Conservation (phyloP, 2,329 filamentous ascomycete genomes). For the Chaetomium sp. region DNA sequence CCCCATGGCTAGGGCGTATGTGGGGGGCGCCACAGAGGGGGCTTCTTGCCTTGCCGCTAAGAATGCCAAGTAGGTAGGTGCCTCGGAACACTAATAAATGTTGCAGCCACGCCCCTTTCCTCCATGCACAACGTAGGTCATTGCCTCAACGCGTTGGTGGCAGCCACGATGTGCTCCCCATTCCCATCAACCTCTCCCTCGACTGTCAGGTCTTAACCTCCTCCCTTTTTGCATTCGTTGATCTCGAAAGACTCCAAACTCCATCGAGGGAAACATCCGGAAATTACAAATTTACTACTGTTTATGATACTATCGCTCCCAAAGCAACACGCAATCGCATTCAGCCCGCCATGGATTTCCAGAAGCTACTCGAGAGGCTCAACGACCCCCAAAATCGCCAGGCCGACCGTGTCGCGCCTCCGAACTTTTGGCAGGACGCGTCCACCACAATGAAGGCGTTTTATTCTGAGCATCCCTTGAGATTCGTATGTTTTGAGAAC, state of each 20-base stretch:
- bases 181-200: not conserved
- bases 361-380: too few species aligned
- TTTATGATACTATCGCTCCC: not conserved
- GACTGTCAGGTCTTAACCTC: not conserved
- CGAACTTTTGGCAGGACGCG: constrained; percentile 60
- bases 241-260: not conserved
- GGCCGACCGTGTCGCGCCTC: constrained; percentile 58
- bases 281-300: not conserved
- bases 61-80: not conserved
- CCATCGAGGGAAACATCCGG: not conserved
- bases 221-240: not conserved
- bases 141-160: not conserved
- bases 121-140: not conserved
- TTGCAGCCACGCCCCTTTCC: not conserved
- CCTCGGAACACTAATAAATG: too few species aligned
- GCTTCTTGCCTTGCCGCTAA: not conserved
- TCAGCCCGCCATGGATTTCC: constrained; percentile 4
- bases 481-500: constrained; percentile 59
- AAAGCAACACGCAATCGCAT: not conserved
- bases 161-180: not conserved
- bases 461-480: constrained; percentile 64
- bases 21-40: too few species aligned
- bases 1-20: not conserved
- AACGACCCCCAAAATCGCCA: too few species aligned
- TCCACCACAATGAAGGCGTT: constrained; percentile 58